These are phyloP conservation scores for Oehlia diaphana DNA, from an alignment of 192 early-diverging fungal species.

Conservation along the genomic window DNA sequence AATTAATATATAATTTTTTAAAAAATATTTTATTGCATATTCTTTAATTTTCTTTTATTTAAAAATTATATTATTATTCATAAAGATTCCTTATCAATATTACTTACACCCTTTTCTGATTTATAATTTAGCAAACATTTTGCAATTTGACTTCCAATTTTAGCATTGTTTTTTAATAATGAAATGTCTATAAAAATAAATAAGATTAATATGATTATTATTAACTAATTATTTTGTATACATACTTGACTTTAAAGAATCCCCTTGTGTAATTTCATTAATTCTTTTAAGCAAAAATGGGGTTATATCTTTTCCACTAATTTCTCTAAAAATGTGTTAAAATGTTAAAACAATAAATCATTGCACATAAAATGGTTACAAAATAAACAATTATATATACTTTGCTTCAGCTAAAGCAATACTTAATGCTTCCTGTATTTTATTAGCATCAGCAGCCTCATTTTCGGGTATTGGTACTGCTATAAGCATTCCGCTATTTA, in stretches of 20 bases:
- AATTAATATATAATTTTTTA: too few relatives aligned
- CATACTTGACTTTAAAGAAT: conserved; percentile 78
- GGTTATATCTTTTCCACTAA: conserved; percentile 87
- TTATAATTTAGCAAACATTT: conserved; percentile 25
- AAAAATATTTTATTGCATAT: too few relatives aligned
- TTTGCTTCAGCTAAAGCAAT: conserved; percentile 69
- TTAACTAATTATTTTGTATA: conserved; percentile 9
- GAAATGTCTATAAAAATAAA: conserved; percentile 70
- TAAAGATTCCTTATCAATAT: too few relatives aligned
- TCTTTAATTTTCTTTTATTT: too few relatives aligned
- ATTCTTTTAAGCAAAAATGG: conserved; percentile 92
- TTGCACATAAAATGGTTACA: background rate
- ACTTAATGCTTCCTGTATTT: conserved; percentile 72
- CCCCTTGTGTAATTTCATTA: conserved; percentile 78
- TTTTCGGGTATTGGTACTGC: conserved; percentile 85
- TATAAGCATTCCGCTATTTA: conserved; percentile 82
- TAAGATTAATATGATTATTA: background rate
- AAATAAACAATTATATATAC: conserved; percentile 36
- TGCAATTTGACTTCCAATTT: conserved; percentile 79
- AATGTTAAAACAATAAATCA: conserved; percentile 10
- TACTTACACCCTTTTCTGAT: background rate
- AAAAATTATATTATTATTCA: too few relatives aligned
- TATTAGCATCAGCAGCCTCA: conserved; percentile 56
- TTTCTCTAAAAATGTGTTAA: conserved; percentile 36
- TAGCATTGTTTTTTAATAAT: conserved; percentile 90